These are phyloP conservation scores for Stephanodiscus triporus DNA, from an alignment of 108 stramenopile species.

Conservation along the genomic window DNA sequence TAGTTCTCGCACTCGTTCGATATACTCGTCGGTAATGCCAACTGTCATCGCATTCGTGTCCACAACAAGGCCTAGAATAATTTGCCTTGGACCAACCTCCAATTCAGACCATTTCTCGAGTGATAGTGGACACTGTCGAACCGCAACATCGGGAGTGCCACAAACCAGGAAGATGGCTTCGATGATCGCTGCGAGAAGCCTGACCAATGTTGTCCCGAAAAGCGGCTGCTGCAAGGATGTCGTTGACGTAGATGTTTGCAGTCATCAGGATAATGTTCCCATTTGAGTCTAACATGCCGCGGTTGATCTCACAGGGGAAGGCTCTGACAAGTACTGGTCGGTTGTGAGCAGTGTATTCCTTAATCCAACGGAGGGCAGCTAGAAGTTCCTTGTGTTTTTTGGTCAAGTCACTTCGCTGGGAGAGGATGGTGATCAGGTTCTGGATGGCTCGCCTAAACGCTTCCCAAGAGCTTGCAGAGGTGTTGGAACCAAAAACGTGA, in stretches of 20 bases:
- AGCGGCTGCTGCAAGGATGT: not conserved
- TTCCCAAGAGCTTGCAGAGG: conserved; percentile 4
- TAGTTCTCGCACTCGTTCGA: no score
- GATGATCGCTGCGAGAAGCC: not conserved
- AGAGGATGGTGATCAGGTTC: not conserved
- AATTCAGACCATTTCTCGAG: no score
- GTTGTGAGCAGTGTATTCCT: not conserved
- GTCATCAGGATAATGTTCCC: not conserved
- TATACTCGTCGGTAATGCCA: no score
- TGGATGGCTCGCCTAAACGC: not conserved
- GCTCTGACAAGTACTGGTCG: not conserved
- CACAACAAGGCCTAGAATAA: no score
- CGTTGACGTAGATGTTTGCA: not conserved
- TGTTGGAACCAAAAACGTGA: not conserved
- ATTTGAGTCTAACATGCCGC: not conserved
- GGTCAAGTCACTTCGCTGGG: not conserved
- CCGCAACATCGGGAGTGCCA: no score
- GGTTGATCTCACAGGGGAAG: not conserved
- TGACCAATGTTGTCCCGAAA: no score
- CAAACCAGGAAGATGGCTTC: conserved; percentile 2
- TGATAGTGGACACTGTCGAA: no score
- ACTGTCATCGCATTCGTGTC: no score
- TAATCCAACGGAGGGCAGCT: not conserved
- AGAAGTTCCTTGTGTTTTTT: not conserved
- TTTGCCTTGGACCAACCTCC: no score